Base-by-base conservation (phyloP, 768 basidiomycete species). In the Mycena galopus region DNA sequence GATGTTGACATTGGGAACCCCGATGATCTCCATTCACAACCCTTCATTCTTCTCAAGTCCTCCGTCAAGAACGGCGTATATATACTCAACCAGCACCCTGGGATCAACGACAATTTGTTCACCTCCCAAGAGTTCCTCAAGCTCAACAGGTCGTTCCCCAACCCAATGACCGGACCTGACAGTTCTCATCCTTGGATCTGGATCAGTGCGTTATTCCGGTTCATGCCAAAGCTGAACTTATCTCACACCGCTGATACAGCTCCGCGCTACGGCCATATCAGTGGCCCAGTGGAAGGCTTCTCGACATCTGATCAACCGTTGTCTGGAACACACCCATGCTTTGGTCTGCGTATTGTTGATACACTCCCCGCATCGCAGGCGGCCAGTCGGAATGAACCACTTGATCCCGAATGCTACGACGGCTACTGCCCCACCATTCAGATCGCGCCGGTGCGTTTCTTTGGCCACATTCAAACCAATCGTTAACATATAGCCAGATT, bases 71-170 rank as follows among this genome's bases (percentile, higher is more conserved):
- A 27, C 3, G 61, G 17, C 5, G 14, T 57, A 3, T 57, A 44
- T 35, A 69, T 21, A 2, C 44, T 63, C 14, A 1, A 3, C 8
- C 2, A 16, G 2, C 68, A 69, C 11, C 68, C 61, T 0, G 4
- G n/a, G 1, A 63, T 69, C 53, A 69, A 69, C 32, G 39, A 62
- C 61, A 64, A 57, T 37, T 33, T 4, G 3, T 69, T 69, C 44
- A 61, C 30, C 0, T 35, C 19, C 17, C 16, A 16, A 1, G 37
- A 62, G 4, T 39, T 69, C 30, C 9, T 3, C 0, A 47, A 44
- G 29, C 30, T 56, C n/a, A 21, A n/a, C 27, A n/a, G 30, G 1
- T 56, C 44, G 55, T 33, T 68, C 12, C 2, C 37, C 1, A 56
- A 69, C 19, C 68, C 68, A 1, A 8, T 69, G 12, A n/a, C n/a